Conservation (phyloP, 495 filamentous ascomycete genomes). For the Aspergillus indologenus region DNA sequence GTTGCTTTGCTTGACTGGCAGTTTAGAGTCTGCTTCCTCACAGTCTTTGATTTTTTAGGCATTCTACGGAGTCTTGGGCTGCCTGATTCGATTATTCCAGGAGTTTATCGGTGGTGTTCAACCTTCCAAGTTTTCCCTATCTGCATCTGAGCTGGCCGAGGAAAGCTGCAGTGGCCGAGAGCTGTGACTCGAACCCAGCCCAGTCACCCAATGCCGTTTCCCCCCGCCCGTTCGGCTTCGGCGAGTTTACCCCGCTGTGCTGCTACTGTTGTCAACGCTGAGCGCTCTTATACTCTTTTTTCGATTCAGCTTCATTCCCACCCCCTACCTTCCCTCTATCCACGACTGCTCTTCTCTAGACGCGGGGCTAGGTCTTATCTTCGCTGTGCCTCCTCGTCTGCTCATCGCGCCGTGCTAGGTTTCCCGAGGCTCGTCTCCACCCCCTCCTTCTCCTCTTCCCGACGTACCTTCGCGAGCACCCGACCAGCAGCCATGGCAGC, state of each 20-base stretch:
- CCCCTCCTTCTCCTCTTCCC: constrained; percentile 21
- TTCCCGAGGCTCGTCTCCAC: constrained; percentile 26
- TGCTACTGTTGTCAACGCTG: constrained; percentile 20
- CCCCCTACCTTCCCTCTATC: constrained; percentile 5
- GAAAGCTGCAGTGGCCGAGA: no score
- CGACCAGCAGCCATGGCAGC: constrained; percentile 67
- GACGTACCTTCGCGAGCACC: constrained; percentile 25
- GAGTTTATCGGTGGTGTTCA: constrained; percentile 12
- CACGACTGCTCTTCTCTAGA: constrained; percentile 12
- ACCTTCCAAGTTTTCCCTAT: constrained; percentile 11
- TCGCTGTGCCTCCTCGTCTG: constrained; percentile 11
- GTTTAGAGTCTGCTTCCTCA: neutral
- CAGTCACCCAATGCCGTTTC: constrained; percentile 36
- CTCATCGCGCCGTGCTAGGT: constrained; percentile 11
- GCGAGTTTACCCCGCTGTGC: constrained; percentile 37
- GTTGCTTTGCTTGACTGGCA: neutral
- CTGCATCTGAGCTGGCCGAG: constrained; percentile 14
- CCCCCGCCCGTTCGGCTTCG: constrained; percentile 33
- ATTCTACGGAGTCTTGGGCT: neutral
- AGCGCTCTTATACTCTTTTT: constrained; percentile 13
- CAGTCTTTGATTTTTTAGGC: neutral
- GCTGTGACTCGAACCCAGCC: constrained; percentile 23
- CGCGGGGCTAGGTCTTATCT: constrained; percentile 14
- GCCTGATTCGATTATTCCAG: constrained; percentile 3
- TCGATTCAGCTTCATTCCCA: constrained; percentile 7